Conservation (phyloP, 371 early-diverging fungal genomes). For the Zychaea mexicana region DNA sequence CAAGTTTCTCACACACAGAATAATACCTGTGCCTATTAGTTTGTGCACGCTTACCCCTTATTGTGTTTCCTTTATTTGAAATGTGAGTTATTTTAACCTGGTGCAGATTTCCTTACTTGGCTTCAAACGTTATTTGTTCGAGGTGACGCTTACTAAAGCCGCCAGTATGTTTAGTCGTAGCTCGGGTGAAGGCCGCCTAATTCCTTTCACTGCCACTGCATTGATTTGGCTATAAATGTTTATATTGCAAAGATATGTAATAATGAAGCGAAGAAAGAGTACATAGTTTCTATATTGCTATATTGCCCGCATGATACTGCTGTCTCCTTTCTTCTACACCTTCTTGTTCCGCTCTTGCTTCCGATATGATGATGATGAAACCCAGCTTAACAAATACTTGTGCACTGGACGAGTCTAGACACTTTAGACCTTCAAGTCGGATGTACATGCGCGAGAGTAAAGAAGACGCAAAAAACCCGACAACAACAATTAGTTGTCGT, state of each 20-base stretch:
- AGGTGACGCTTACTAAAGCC: not conserved
- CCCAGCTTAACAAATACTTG: not conserved
- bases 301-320: not conserved
- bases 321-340: not conserved
- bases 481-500: not conserved
- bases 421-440: not conserved
- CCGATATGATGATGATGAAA: not conserved
- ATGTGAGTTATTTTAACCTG: too few species aligned
- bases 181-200: too few species aligned
- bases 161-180: not conserved
- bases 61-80: too few species aligned
- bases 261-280: too few species aligned
- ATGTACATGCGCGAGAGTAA: not conserved
- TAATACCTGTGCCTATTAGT: too few species aligned
- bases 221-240: too few species aligned
- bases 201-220: too few species aligned
- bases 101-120: not conserved
- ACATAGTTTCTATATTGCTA: not conserved
- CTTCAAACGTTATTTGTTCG: not conserved
- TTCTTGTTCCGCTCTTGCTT: conserved; percentile 4
- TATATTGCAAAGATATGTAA: not conserved
- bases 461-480: too few species aligned
- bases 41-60: not conserved
- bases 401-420: not conserved
- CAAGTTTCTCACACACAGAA: too few species aligned